phyloP scores from a whole-genome alignment of 495 filamentous ascomycete genomes.

The Tuber umbilicatum region DNA sequence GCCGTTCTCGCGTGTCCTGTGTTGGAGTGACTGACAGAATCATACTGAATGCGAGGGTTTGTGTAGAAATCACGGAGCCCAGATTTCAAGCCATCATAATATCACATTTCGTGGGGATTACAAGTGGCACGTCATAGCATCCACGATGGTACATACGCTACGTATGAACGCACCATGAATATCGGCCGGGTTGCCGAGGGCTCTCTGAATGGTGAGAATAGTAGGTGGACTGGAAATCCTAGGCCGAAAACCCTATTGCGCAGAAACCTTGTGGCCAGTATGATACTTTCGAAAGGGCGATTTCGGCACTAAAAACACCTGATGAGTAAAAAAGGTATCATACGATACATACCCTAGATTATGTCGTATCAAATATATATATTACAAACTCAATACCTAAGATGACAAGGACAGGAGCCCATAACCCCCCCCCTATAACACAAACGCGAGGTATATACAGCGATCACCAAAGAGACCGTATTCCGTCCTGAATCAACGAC shows the following conservation, averaged over 20 bases:
- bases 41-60: background rate
- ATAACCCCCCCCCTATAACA: background rate
- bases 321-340: background rate
- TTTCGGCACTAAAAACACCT: background rate
- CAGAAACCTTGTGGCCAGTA: background rate
- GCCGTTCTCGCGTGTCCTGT: background rate
- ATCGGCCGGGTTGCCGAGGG: background rate
- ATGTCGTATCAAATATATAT: background rate
- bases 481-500: constrained; percentile 10
- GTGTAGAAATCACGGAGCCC: background rate
- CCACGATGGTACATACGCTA: background rate
- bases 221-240: background rate
- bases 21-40: background rate
- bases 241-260: background rate
- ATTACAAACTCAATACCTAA: background rate
- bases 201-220: background rate
- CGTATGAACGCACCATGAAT: background rate
- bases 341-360: background rate
- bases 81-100: background rate
- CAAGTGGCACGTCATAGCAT: background rate
- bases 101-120: background rate
- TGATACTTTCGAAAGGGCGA: background rate
- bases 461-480: background rate
- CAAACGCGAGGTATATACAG: background rate
- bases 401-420: background rate